Evolutionary conservation across 129 eudicot genomes (phyloP).

Genomic region (Scalesia atractyloides): DNA sequence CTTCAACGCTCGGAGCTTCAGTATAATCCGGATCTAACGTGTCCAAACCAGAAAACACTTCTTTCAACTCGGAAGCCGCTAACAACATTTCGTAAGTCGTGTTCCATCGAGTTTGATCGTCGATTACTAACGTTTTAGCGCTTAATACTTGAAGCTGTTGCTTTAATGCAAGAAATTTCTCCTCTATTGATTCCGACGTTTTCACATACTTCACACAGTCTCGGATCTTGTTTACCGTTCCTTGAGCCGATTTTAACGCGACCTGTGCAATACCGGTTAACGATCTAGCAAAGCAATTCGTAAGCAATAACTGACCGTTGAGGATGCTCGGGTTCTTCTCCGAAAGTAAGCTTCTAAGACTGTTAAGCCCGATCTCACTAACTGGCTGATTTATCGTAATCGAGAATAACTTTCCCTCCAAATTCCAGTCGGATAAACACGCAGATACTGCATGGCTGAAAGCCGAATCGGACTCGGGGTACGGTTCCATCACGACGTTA

Average conservation of each 20-base stretch:
- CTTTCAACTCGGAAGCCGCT: conserved; percentile 85
- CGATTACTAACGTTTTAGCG: conserved; percentile 60
- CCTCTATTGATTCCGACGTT: conserved; percentile 80
- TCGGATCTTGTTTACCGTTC: conserved; percentile 68
- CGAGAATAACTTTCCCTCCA: conserved; percentile 73
- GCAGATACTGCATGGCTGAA: conserved; percentile 87
- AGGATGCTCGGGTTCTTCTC: conserved; percentile 70
- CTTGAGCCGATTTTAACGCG: conserved; percentile 49
- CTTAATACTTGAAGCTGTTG: conserved; percentile 90
- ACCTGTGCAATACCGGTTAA: conserved; percentile 62
- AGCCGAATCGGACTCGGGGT: conserved; percentile 82
- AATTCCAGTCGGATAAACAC: conserved; percentile 83
- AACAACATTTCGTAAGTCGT: conserved; percentile 84
- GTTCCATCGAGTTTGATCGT: conserved; percentile 83
- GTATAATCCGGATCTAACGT: conserved; percentile 70
- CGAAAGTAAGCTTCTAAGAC: conserved; percentile 68
- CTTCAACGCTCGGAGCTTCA: conserved; percentile 66
- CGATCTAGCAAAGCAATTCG: conserved; percentile 74
- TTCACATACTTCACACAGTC: conserved; percentile 88
- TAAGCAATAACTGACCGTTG: conserved; percentile 71
- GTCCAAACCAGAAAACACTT: conserved; percentile 88
- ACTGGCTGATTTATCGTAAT: conserved; percentile 65
- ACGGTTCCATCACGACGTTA: conserved; percentile 86
- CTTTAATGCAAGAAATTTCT: conserved; percentile 71
- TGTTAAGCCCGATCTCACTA: conserved; percentile 57